Percentiles rank a stretch among this genome's conserved stretches.
Evolutionary conservation across 257 asterid species (phyloP).

Genomic region (Plantago elongata): DNA sequence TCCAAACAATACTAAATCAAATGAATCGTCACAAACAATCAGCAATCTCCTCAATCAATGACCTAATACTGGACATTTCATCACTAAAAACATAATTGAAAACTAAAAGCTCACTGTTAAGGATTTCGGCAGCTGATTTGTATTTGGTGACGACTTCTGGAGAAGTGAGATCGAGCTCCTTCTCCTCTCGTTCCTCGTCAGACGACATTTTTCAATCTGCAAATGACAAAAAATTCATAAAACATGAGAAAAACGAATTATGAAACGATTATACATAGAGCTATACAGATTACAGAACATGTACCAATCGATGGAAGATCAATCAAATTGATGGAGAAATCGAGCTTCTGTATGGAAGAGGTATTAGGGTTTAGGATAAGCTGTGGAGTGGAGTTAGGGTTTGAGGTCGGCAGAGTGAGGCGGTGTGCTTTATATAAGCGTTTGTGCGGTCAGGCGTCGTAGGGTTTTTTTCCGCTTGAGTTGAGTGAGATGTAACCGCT

Average conservation of each 20-base stretch:
- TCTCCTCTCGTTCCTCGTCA: constrained; percentile 93
- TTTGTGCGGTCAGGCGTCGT: constrained; percentile 15
- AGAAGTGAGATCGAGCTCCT: constrained; percentile 80
- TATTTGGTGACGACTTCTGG: constrained; percentile 92
- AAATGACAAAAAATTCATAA: neutral
- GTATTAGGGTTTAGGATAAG: constrained; percentile 29
- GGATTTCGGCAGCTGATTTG: constrained; percentile 88
- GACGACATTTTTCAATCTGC: constrained; percentile 51
- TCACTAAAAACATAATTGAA: neutral
- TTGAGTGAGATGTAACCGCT: neutral
- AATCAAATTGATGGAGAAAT: too few species aligned
- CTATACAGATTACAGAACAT: neutral
- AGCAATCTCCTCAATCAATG: neutral
- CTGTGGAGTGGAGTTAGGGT: constrained; percentile 21
- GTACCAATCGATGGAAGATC: constrained; percentile 23
- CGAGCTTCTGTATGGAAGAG: neutral
- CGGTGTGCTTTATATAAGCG: constrained; percentile 23
- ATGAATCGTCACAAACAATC: neutral
- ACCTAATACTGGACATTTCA: neutral
- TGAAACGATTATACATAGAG: too few species aligned
- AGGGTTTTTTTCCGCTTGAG: constrained; percentile 25
- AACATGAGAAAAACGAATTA: too few species aligned
- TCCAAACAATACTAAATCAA: too few species aligned
- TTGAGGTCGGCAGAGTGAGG: constrained; percentile 23
- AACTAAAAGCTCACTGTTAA: constrained; percentile 44